Evolutionary conservation across 768 basidiomycete genomes (phyloP).

Genomic region (Ramaria rubella): DNA sequence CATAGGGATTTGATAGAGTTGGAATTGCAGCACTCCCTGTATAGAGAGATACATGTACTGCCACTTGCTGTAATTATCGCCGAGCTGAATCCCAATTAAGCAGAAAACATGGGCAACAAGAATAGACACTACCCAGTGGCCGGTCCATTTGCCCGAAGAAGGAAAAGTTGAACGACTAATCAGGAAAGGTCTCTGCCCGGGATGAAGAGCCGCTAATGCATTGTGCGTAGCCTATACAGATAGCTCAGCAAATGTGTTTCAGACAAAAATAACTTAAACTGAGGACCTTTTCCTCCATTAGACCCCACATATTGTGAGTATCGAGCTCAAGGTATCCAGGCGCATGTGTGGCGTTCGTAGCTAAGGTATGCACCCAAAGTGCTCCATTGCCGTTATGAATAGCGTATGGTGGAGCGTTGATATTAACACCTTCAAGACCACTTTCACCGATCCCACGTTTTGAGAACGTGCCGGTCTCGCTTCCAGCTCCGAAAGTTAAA

Average conservation of each 20-base stretch:
- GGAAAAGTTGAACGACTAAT: constrained; percentile 67
- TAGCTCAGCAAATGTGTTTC: background rate
- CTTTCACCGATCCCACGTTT: constrained; percentile 44
- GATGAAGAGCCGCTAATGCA: constrained; percentile 46
- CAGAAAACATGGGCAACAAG: no score
- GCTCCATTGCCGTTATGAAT: constrained; percentile 62
- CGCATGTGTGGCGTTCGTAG: constrained; percentile 66
- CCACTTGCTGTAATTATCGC: constrained; percentile 76
- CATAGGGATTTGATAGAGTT: constrained; percentile 77
- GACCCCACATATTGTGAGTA: constrained; percentile 63
- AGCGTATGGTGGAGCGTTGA: constrained; percentile 57
- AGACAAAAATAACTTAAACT: background rate
- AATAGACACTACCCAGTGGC: constrained; percentile 55
- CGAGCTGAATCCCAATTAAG: constrained; percentile 52
- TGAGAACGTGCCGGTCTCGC: constrained; percentile 18
- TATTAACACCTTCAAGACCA: constrained; percentile 40
- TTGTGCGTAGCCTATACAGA: constrained; percentile 42
- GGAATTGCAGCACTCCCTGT: constrained; percentile 75
- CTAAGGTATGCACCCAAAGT: constrained; percentile 49
- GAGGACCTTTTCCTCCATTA: constrained; percentile 53
- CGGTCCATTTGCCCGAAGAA: constrained; percentile 62
- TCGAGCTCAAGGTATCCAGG: constrained; percentile 59
- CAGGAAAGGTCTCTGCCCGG: constrained; percentile 61
- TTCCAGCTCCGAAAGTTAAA: constrained; percentile 41
- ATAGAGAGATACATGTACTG: constrained; percentile 63